These are phyloP conservation scores for Penicillium aurantiogriseum DNA, from an alignment of 2,329 filamentous ascomycete genomes.

Conservation along the genomic window DNA sequence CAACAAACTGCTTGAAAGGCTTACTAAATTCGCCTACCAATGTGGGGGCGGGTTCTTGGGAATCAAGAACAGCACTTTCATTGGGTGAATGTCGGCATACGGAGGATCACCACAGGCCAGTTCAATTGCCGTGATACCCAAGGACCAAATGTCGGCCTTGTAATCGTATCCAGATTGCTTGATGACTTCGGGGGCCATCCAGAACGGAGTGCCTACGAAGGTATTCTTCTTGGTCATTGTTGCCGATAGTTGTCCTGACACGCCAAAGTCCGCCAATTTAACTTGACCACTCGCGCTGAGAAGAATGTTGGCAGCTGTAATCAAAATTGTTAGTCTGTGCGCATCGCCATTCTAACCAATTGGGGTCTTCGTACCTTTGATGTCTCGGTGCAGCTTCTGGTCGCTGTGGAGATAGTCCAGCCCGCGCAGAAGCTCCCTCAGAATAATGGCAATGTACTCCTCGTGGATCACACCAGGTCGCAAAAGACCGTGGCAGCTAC, in stretches of 20 bases:
- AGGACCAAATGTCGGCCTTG: slow-evolving; percentile 96
- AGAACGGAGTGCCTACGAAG: slow-evolving; percentile 96
- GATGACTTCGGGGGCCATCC: slow-evolving; percentile 99
- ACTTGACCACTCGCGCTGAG: slow-evolving; percentile 89
- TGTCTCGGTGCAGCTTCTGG: slow-evolving; percentile 93
- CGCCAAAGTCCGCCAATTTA: slow-evolving; percentile 94
- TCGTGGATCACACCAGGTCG: slow-evolving; percentile 88
- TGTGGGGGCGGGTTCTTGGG: slow-evolving; percentile 83
- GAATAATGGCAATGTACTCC: slow-evolving; percentile 95
- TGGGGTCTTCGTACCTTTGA: slow-evolving; percentile 66
- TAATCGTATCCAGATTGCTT: slow-evolving; percentile 98
- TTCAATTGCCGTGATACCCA: slow-evolving; percentile 91
- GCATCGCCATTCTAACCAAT: neutral
- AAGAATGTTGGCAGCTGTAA: slow-evolving; percentile 82
- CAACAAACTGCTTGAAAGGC: slow-evolving; percentile 79
- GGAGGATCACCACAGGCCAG: slow-evolving; percentile 89
- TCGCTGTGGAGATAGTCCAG: slow-evolving; percentile 91
- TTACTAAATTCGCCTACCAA: slow-evolving; percentile 80
- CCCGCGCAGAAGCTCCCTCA: slow-evolving; percentile 83
- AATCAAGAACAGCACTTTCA: slow-evolving; percentile 96
- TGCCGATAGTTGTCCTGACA: slow-evolving; percentile 90
- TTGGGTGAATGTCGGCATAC: slow-evolving; percentile 94
- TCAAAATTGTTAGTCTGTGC: slow-evolving; percentile 15
- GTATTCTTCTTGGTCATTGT: slow-evolving; percentile 99
- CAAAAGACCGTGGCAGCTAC: slow-evolving; percentile 93